Percentiles rank a stretch among this genome's conserved stretches.
Evolutionary conservation across 2,329 filamentous ascomycete genomes (phyloP).

Genomic region (Mycosphaerella sp.): DNA sequence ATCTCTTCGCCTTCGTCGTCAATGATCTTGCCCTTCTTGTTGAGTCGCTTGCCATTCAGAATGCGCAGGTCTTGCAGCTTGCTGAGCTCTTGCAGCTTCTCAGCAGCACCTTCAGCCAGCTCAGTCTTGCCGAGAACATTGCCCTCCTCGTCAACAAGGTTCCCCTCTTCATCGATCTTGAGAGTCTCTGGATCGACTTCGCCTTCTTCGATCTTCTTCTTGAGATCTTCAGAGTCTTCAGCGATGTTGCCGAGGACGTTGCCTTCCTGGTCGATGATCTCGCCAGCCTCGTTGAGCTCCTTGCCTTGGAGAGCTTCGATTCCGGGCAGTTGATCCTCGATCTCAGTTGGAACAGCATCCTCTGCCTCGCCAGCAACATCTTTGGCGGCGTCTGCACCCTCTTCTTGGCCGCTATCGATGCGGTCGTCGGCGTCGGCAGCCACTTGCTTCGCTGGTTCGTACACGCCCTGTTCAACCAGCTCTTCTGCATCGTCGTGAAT

Average conservation of each 20-base stretch:
- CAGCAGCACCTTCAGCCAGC: conserved; percentile 45
- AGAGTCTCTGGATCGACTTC: conserved; percentile 44
- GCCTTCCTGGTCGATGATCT: conserved; percentile 46
- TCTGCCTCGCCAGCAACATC: conserved; percentile 29
- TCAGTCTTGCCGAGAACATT: conserved; percentile 48
- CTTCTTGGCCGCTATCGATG: conserved; percentile 34
- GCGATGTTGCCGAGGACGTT: conserved; percentile 47
- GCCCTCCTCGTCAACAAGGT: conserved; percentile 47
- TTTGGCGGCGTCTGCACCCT: conserved; percentile 28
- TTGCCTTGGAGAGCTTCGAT: conserved; percentile 49
- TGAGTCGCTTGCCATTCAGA: conserved; percentile 50
- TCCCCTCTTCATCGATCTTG: conserved; percentile 47
- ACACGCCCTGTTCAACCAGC: conserved; percentile 42
- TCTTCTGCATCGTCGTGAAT: conserved; percentile 43
- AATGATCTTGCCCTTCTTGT: conserved; percentile 52
- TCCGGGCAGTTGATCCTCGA: conserved; percentile 47
- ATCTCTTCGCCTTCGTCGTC: conserved; percentile 48
- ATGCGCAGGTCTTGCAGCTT: conserved; percentile 41
- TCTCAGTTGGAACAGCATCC: conserved; percentile 30
- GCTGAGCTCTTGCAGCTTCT: conserved; percentile 40
- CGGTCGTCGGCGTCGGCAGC: conserved; percentile 39
- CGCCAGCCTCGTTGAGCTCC: conserved; percentile 46
- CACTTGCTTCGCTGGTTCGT: conserved; percentile 39
- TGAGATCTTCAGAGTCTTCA: conserved; percentile 36
- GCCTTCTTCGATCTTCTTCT: conserved; percentile 35